phyloP scores from a whole-genome alignment of 192 early-diverging fungal genomes.

The Ambispora gerdemannii region DNA sequence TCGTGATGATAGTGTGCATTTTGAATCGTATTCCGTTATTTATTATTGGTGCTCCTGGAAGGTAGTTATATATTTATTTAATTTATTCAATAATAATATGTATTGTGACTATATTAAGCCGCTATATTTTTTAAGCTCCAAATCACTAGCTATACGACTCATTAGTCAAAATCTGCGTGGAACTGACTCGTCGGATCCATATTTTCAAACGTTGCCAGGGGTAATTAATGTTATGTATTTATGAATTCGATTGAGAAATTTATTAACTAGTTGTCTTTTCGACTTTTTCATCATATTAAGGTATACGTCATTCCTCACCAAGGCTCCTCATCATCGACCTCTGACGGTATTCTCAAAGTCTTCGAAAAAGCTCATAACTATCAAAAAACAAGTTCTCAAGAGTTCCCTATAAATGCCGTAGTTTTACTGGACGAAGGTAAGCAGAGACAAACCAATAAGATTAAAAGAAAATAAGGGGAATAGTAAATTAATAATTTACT shows the following conservation, averaged over 20 bases:
- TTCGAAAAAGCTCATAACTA: slow-evolving; percentile 28
- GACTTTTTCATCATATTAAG: slow-evolving; percentile 7
- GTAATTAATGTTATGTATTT: background rate
- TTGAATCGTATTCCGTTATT: slow-evolving; percentile 29
- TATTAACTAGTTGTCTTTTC: background rate
- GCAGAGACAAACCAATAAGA: slow-evolving; percentile 26
- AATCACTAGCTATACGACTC: slow-evolving; percentile 29
- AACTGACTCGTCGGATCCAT: slow-evolving; percentile 23
- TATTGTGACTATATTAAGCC: too few species aligned
- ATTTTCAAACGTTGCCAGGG: slow-evolving; percentile 27
- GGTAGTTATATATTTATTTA: too few species aligned
- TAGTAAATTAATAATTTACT: too few species aligned
- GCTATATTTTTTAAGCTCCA: slow-evolving; percentile 20
- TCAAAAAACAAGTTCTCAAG: slow-evolving; percentile 24
- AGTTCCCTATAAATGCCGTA: slow-evolving; percentile 26
- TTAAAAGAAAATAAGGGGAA: too few species aligned
- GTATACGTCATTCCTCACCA: slow-evolving; percentile 32
- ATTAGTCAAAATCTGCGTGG: slow-evolving; percentile 31
- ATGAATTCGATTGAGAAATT: background rate
- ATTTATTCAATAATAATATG: too few species aligned
- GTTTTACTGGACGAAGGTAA: slow-evolving; percentile 34
- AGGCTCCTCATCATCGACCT: slow-evolving; percentile 34
- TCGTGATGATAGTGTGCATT: slow-evolving; percentile 27
- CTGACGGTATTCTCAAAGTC: slow-evolving; percentile 33
- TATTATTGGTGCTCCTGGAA: slow-evolving; percentile 28